These are phyloP conservation scores for Phytophthora quininea DNA, from an alignment of 352 stramenopile species.

Conservation along the genomic window DNA sequence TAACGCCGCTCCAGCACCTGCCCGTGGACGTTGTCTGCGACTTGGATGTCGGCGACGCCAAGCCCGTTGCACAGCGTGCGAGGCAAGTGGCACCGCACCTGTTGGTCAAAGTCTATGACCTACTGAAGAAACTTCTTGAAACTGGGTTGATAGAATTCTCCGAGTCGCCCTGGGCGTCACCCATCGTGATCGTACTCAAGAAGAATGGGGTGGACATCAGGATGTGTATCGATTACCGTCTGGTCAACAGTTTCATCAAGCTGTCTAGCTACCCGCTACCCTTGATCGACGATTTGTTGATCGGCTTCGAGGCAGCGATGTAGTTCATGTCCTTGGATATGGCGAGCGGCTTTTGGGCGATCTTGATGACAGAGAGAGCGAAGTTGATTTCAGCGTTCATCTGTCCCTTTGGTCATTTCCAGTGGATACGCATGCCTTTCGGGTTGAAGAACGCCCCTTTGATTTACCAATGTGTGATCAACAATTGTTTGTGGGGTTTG, in stretches of 20 bases:
- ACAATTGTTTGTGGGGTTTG: conserved; percentile 17
- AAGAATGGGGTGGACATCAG: conserved; percentile 8
- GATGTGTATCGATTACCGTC: conserved; percentile 10
- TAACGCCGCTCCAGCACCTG: no score
- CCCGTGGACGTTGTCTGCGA: no score
- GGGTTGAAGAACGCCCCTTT: not conserved
- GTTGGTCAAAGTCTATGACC: not conserved
- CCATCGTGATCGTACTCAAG: not conserved
- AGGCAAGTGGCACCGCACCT: not conserved
- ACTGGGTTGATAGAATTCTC: not conserved
- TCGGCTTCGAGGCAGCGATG: not conserved
- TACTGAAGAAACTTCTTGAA: conserved; percentile 1
- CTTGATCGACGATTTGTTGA: conserved; percentile 8
- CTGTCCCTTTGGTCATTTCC: conserved; percentile 29
- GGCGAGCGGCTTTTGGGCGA: not conserved
- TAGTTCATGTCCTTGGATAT: not conserved
- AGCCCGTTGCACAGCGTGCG: no score
- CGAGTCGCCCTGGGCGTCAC: no score
- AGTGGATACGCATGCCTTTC: conserved; percentile 20
- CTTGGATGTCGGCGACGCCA: no score
- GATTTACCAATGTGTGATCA: conserved; percentile 14
- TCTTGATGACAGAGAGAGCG: not conserved
- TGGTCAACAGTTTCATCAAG: conserved; percentile 6
- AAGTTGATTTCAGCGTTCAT: conserved; percentile 19
- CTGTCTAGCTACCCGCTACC: conserved; percentile 6